Conservation (phyloP, 176 grass and related monocot species). For the Oryza officinalis region DNA sequence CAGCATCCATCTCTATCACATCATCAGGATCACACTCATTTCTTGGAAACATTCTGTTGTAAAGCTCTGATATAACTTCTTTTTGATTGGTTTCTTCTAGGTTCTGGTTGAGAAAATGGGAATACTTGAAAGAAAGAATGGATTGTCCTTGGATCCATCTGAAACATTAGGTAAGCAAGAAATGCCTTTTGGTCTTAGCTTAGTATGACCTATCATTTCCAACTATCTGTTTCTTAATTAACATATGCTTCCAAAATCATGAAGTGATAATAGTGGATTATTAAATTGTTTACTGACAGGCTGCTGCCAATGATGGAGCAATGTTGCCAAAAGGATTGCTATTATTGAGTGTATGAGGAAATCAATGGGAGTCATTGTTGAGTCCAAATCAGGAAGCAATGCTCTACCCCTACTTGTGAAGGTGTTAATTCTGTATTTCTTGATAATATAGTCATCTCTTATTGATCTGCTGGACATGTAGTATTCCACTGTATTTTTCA, state of each 20-base stretch:
- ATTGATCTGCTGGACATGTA: background rate
- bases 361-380: conserved; percentile 83
- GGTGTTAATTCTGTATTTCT: conserved; percentile 38
- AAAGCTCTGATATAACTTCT: conserved; percentile 18
- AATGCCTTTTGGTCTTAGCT: background rate
- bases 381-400: conserved; percentile 69
- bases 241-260: background rate
- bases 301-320: conserved; percentile 80
- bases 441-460: background rate
- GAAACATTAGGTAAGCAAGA: conserved; percentile 61
- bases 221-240: background rate
- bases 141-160: conserved; percentile 42
- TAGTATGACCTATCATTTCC: background rate
- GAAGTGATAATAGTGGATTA: conserved; percentile 8
- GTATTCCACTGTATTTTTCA: background rate
- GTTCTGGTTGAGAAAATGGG: conserved; percentile 98
- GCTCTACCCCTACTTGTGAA: conserved; percentile 86
- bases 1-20: no score
- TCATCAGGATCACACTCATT: no score
- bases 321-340: conserved; percentile 65
- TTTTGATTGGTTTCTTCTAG: conserved; percentile 50
- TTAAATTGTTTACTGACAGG: conserved; percentile 43
- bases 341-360: conserved; percentile 84
- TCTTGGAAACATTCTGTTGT: background rate
- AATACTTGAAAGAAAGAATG: conserved; percentile 51